Evolutionary conservation across 495 filamentous ascomycete species (phyloP).

Genomic region (Filosporella fistucella): DNA sequence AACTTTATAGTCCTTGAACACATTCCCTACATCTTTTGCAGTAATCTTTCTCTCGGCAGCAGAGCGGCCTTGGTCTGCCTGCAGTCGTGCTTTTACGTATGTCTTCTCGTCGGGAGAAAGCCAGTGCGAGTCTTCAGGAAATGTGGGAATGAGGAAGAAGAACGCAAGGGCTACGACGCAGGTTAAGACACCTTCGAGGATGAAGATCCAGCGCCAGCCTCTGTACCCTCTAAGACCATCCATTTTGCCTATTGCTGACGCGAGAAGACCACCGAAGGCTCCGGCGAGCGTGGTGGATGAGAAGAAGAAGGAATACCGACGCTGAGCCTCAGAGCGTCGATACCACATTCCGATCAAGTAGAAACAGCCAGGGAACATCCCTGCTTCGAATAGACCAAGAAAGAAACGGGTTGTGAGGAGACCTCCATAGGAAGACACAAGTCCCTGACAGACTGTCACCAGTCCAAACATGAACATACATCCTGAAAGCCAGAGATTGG

Average conservation of each 20-base stretch:
- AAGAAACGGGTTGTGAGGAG: constrained; percentile 83
- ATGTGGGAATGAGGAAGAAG: constrained; percentile 79
- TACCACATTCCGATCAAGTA: constrained; percentile 66
- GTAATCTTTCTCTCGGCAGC: constrained; percentile 63
- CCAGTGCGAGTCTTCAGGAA: constrained; percentile 63
- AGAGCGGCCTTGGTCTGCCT: constrained; percentile 72
- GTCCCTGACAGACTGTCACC: constrained; percentile 70
- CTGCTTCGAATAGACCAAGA: constrained; percentile 81
- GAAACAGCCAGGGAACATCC: constrained; percentile 87
- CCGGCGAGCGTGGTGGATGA: constrained; percentile 75
- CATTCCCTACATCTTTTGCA: constrained; percentile 55
- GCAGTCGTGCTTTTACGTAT: constrained; percentile 70
- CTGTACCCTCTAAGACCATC: constrained; percentile 60
- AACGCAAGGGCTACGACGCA: constrained; percentile 64
- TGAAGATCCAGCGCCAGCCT: constrained; percentile 87
- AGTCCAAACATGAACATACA: constrained; percentile 86
- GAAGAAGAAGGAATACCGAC: constrained; percentile 89
- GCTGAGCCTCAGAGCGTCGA: constrained; percentile 78
- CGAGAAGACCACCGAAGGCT: constrained; percentile 81
- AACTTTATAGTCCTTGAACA: constrained; percentile 72
- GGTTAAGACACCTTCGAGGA: constrained; percentile 71
- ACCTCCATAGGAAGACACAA: constrained; percentile 73
- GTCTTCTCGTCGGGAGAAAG: constrained; percentile 69
- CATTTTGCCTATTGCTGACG: constrained; percentile 81
- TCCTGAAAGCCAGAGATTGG: constrained; percentile 72